phyloP scores from a whole-genome alignment of 2,329 filamentous ascomycete species.

The Trichoderma pleuroti region DNA sequence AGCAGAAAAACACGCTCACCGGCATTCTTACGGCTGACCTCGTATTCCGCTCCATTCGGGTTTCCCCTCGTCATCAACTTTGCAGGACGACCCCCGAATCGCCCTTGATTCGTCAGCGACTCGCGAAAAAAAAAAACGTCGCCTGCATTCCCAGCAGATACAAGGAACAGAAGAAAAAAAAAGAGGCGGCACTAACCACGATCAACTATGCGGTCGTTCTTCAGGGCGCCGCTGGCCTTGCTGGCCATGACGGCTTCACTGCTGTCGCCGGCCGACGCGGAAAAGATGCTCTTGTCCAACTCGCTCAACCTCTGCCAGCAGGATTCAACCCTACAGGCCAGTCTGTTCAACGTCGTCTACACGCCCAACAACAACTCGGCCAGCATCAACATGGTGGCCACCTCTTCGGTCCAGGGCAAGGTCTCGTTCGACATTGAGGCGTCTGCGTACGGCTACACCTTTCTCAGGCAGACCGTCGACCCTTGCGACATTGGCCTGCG shows the following conservation, averaged over 20 bases:
- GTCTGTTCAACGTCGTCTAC: slow-evolving; percentile 80
- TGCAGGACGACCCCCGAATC: not conserved
- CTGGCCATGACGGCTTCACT: slow-evolving; percentile 44
- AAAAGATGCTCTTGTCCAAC: slow-evolving; percentile 69
- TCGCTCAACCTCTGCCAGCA: slow-evolving; percentile 82
- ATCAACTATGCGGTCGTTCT: slow-evolving; percentile 47
- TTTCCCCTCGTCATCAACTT: slow-evolving; percentile 6
- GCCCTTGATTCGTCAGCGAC: not conserved
- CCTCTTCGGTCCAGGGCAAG: slow-evolving; percentile 77
- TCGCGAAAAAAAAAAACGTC: not conserved
- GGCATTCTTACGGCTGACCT: slow-evolving; percentile 10
- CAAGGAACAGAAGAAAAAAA: not conserved
- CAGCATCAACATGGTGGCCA: slow-evolving; percentile 71
- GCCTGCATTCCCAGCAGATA: not conserved
- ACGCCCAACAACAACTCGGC: slow-evolving; percentile 72
- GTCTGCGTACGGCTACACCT: slow-evolving; percentile 76
- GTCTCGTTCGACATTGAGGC: slow-evolving; percentile 74
- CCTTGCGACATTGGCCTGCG: slow-evolving; percentile 68
- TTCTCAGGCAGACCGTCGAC: slow-evolving; percentile 64
- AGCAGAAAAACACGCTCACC: not conserved
- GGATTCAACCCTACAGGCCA: slow-evolving; percentile 82
- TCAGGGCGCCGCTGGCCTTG: slow-evolving; percentile 43
- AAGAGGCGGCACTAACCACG: not conserved
- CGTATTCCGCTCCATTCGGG: not conserved
- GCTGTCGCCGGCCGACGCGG: slow-evolving; percentile 49